A percentile compares a stretch with the other conserved stretches of the same genome.
phyloP scores from a whole-genome alignment of 31 red algal genomes.

The Endocladia muricata region DNA sequence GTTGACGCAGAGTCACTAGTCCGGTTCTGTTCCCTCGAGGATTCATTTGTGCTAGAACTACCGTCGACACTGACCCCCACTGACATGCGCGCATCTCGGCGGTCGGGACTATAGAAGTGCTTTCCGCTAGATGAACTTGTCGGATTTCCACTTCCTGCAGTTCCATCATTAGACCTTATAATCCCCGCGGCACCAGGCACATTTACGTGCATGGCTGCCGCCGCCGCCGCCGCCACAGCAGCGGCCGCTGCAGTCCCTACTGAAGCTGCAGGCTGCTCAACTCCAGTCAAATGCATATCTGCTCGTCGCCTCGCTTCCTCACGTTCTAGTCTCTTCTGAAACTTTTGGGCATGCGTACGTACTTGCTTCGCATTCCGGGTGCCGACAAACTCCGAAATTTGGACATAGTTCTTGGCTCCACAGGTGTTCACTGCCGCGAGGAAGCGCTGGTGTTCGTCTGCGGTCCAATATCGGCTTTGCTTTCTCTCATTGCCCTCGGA shows the following conservation, averaged over 20 bases:
- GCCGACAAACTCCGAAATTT: constrained; percentile 85
- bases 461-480: constrained; percentile 95
- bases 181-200: constrained; percentile 10
- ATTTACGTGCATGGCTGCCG: constrained; percentile 47
- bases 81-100: not conserved
- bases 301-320: constrained; percentile 55
- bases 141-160: not conserved
- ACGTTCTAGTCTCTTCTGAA: constrained; percentile 69
- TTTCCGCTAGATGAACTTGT: constrained; percentile 33
- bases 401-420: constrained; percentile 81
- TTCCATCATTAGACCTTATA: not conserved
- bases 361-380: constrained; percentile 94
- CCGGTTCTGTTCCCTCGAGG: constrained; percentile 1
- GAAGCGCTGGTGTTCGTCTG: constrained; percentile 97
- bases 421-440: constrained; percentile 80
- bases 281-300: constrained; percentile 2
- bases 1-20: not conserved
- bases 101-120: not conserved
- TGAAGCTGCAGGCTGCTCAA: not conserved
- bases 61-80: not conserved
- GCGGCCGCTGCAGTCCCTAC: constrained; percentile 62
- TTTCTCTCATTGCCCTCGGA: constrained; percentile 32
- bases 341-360: constrained; percentile 97
- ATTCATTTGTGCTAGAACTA: constrained; percentile 10
- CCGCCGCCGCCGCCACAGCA: constrained; percentile 44